Conservation (phyloP, 306 rosid genomes). For the Sphenostylis stenocarpa region DNA sequence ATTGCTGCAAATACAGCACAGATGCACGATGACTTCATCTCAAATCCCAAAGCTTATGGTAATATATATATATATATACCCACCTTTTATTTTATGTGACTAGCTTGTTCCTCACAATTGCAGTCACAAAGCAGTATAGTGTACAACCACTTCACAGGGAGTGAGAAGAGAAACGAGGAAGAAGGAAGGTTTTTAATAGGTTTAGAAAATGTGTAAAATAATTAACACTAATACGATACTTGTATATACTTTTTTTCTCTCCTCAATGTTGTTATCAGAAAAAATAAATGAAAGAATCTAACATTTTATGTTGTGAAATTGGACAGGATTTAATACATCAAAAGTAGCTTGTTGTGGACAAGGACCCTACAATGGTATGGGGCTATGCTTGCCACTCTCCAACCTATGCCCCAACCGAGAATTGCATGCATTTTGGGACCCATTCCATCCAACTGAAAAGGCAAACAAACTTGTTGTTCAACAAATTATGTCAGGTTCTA, state of each 20-base stretch:
- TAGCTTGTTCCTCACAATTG: neutral
- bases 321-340: conserved; percentile 56
- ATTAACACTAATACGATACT: too few species aligned
- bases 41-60: conserved; percentile 60
- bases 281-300: neutral
- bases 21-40: conserved; percentile 57
- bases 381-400: conserved; percentile 53
- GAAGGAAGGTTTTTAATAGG: too few species aligned
- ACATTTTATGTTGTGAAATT: neutral
- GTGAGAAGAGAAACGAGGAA: too few species aligned
- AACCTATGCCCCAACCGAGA: conserved; percentile 62
- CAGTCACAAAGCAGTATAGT: neutral
- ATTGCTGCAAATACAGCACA: conserved; percentile 52
- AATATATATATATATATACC: neutral
- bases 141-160: neutral
- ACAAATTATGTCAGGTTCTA: conserved; percentile 52
- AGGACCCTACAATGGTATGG: conserved; percentile 80
- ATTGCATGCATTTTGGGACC: conserved; percentile 64
- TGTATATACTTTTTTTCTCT: neutral
- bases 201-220: too few species aligned
- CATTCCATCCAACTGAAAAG: conserved; percentile 71
- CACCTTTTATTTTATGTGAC: neutral
- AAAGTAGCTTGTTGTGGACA: conserved; percentile 79
- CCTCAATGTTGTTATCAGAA: neutral
- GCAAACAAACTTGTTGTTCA: conserved; percentile 58